phyloP scores from a whole-genome alignment of 441 rosid species.

The Pelargonium citronellum region DNA sequence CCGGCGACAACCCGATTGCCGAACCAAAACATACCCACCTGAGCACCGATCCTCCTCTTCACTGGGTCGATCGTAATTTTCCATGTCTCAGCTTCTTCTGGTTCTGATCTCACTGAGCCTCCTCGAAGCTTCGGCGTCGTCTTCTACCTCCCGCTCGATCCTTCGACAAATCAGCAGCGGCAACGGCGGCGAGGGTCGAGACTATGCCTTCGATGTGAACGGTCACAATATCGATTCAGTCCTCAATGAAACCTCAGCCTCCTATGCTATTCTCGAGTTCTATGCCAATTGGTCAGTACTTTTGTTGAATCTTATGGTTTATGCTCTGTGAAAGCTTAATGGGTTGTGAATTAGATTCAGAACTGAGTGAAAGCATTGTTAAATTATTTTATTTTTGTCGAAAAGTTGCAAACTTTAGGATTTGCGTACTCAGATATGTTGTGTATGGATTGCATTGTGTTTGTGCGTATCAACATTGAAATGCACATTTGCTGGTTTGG shows the following conservation, averaged over 20 bases:
- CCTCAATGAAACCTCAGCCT: conserved; percentile 63
- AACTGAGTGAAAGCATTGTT: not conserved
- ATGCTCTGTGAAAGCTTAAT: not conserved
- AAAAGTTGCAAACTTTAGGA: no score
- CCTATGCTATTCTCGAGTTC: conserved; percentile 75
- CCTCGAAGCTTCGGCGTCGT: not conserved
- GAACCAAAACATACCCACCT: not conserved
- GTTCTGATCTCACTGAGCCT: not conserved
- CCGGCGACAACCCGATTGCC: no score
- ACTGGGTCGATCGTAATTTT: not conserved
- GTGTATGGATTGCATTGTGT: not conserved
- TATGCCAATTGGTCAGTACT: conserved; percentile 77
- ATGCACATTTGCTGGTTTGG: not conserved
- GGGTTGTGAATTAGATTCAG: not conserved
- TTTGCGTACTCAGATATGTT: not conserved
- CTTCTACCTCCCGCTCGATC: conserved; percentile 43
- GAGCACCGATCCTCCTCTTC: not conserved
- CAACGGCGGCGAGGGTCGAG: conserved; percentile 15
- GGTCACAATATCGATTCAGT: conserved; percentile 54
- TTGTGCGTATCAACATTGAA: not conserved
- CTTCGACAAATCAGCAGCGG: conserved; percentile 41
- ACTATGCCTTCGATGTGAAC: conserved; percentile 66
- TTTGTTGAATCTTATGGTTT: not conserved
- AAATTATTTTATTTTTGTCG: not conserved
- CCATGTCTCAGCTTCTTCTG: conserved; percentile 34